Evolutionary conservation across 108 stramenopile genomes (phyloP).

Genomic region (Pseudonitzschia multistriata): DNA sequence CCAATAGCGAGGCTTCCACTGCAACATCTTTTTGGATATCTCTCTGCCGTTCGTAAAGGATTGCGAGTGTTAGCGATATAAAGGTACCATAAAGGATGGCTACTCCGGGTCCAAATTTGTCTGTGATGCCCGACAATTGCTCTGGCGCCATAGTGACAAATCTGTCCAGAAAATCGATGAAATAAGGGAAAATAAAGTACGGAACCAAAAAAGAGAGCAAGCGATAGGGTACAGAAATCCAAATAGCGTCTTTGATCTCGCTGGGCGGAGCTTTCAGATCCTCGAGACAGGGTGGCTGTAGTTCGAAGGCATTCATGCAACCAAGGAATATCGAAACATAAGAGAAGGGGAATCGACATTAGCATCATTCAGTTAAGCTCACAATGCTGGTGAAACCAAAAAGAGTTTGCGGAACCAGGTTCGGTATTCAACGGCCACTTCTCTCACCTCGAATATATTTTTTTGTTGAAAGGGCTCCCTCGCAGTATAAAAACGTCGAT

Average conservation of each 20-base stretch:
- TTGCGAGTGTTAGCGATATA: slow-evolving; percentile 59
- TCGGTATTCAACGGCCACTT: too few relatives aligned
- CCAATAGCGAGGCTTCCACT: slow-evolving; percentile 48
- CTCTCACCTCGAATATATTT: background rate
- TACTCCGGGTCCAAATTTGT: slow-evolving; percentile 65
- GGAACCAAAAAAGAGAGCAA: slow-evolving; percentile 23
- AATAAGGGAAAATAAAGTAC: slow-evolving; percentile 38
- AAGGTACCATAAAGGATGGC: slow-evolving; percentile 80
- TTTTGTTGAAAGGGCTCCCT: slow-evolving; percentile 18
- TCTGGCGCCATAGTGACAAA: slow-evolving; percentile 27
- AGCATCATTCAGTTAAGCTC: too few relatives aligned
- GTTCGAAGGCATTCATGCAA: background rate
- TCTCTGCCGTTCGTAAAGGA: slow-evolving; percentile 59
- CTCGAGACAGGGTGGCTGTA: slow-evolving; percentile 21
- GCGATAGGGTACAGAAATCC: slow-evolving; percentile 24
- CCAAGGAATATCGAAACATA: background rate
- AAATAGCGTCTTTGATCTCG: slow-evolving; percentile 24
- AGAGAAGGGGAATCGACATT: background rate
- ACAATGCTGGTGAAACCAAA: too few relatives aligned
- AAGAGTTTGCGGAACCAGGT: too few relatives aligned
- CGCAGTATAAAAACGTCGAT: slow-evolving; percentile 16
- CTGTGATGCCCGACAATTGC: slow-evolving; percentile 33
- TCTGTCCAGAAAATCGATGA: slow-evolving; percentile 28
- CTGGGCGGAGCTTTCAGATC: slow-evolving; percentile 27
- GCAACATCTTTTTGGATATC: slow-evolving; percentile 47